Base-by-base conservation (phyloP, 805 yeast genomes). In the Nakazawaea anatomiae region DNA sequence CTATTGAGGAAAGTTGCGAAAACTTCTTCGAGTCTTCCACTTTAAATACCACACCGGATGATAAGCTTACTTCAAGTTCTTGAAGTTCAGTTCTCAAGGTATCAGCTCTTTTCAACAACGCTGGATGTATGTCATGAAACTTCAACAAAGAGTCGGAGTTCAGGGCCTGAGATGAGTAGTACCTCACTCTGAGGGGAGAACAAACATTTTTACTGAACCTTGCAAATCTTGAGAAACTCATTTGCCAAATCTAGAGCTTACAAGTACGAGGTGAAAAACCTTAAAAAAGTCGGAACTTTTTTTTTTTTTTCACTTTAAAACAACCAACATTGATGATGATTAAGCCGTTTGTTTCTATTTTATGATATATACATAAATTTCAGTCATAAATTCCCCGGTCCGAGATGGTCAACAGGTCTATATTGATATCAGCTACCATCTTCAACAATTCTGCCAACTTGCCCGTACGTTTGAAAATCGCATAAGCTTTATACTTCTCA, bases 401-500 rank as follows among this genome's bases (percentile, higher is more conserved):
- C 11, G 47, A 49, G 28, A 57, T 60, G n/a, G 58, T 61, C 46
- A 58, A 62, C 28, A 55, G 42, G 10, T 58, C 50, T 43, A 60
- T 52, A 46, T 83, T 82, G 85, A 86, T 71, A 48, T 81, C 73
- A 9, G 87, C 84, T 54, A 79, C 72, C 57, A 73, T 68, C 42
- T 62, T 65, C 50, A 78, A 71, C 61, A 79, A 85, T 59, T 77
- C 83, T 48, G 73, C 67, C 52, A 85, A 66, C 54, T 78, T 72
- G 8, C 82, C 85, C 54, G 85, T 72, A 5, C 72, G 66, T 52
- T 74, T 70, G 60, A 90, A 87, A 47, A 89, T 71, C 32, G 72
- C 63, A 59, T 87, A 83, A 42, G 85, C 74, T 61, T 80, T 80
- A 54, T 71, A 75, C 2, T 75, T 69, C 50, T 87, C 92, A 61